A percentile compares a stretch with the other conserved stretches of the same genome.
These are phyloP conservation scores for Beauveria bassiana DNA, from an alignment of 2,329 filamentous ascomycete species.

Conservation along the genomic window DNA sequence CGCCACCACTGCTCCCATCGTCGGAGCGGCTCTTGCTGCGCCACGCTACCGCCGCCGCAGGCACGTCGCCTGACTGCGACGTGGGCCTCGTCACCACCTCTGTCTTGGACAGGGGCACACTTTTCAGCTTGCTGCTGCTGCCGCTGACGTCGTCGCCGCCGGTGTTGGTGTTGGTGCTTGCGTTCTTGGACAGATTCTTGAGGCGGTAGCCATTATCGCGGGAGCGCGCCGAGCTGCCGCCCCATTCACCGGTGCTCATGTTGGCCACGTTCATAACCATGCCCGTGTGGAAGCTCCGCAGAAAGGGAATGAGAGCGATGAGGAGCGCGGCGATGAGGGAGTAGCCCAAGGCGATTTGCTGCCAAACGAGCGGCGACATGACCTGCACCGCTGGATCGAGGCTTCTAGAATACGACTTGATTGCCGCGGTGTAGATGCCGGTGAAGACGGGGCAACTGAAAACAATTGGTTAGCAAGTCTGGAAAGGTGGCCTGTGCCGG, in stretches of 20 bases:
- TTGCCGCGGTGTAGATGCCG: constrained; percentile 8
- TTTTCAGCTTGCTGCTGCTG: neutral
- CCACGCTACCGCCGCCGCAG: neutral
- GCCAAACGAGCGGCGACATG: constrained; percentile 14
- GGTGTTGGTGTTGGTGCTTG: neutral
- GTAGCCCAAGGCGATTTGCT: constrained; percentile 15
- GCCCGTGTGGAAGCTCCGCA: constrained; percentile 16
- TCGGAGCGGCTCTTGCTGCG: constrained; percentile 1
- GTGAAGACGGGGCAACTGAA: constrained; percentile 12
- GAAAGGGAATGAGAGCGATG: constrained; percentile 17
- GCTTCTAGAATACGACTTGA: constrained; percentile 10
- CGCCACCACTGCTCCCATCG: neutral
- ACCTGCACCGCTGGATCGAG: constrained; percentile 12
- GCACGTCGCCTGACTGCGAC: neutral
- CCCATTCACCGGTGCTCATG: constrained; percentile 1
- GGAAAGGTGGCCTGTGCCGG: constrained; percentile 5
- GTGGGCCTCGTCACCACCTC: neutral
- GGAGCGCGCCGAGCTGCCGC: constrained; percentile 2
- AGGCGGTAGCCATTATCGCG: constrained; percentile 5
- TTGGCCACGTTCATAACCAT: constrained; percentile 11
- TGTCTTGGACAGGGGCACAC: neutral
- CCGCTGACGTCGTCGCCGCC: neutral
- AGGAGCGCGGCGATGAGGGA: constrained; percentile 18
- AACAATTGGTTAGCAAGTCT: neutral
- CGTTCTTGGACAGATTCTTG: constrained; percentile 2